Conservation (phyloP, 2,329 filamentous ascomycete genomes). For the Colletotrichum scovillei region DNA sequence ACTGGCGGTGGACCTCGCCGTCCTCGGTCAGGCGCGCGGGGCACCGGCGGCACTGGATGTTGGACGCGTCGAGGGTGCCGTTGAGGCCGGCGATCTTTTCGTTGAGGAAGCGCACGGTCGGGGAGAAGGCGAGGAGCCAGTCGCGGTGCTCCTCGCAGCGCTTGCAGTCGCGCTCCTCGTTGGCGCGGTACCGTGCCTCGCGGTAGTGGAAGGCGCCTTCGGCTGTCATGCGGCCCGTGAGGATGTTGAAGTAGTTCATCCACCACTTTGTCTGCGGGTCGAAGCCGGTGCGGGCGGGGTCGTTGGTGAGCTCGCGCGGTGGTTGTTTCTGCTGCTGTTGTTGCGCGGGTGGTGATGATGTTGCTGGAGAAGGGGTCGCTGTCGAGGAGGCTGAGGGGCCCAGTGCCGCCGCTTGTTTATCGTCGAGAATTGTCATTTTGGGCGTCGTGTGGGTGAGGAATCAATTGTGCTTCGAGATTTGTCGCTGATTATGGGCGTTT, state of each 20-base stretch:
- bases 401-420: not conserved
- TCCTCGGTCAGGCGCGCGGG: constrained; percentile 66
- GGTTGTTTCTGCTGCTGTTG: constrained; percentile 22
- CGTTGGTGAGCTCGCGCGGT: constrained; percentile 61
- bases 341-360: constrained; percentile 12
- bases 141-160: constrained; percentile 85
- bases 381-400: constrained; percentile 20
- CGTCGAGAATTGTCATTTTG: constrained; percentile 8
- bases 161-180: constrained; percentile 82
- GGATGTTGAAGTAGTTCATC: constrained; percentile 87
- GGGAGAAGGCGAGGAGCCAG: constrained; percentile 86
- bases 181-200: constrained; percentile 77
- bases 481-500: not conserved
- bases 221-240: constrained; percentile 77
- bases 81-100: constrained; percentile 85
- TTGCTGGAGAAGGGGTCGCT: constrained; percentile 25
- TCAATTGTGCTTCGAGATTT: not conserved
- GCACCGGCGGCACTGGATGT: constrained; percentile 87
- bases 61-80: constrained; percentile 77
- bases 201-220: constrained; percentile 82
- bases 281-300: constrained; percentile 72
- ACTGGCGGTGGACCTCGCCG: constrained; percentile 71
- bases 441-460: not conserved
- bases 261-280: constrained; percentile 73
- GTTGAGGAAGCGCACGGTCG: constrained; percentile 86